These are phyloP conservation scores for Zalaria obscura DNA, from an alignment of 2,329 filamentous ascomycete genomes.

Conservation along the genomic window DNA sequence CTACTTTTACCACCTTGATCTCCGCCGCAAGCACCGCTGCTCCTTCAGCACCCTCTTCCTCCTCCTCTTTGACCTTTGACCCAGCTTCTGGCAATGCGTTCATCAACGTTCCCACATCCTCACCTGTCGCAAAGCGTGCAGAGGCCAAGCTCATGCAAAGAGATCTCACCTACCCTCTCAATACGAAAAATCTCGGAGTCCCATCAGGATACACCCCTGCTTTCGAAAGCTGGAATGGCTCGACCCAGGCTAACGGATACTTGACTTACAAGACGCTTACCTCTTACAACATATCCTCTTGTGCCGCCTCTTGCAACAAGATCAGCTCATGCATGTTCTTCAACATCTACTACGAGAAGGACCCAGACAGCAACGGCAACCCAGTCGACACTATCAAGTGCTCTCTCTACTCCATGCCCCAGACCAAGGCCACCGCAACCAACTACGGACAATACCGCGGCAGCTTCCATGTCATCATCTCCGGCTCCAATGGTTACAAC, in stretches of 20 bases:
- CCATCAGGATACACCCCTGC: slow-evolving; percentile 3
- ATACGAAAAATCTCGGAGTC: background rate
- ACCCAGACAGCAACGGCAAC: slow-evolving; percentile 3
- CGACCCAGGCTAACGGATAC: background rate
- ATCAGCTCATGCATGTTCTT: slow-evolving; percentile 10
- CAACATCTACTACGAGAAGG: slow-evolving; percentile 12
- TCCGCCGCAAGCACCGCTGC: background rate
- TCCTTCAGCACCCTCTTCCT: no score
- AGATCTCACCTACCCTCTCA: slow-evolving; percentile 1
- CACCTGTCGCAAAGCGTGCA: slow-evolving; percentile 1
- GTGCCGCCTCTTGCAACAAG: slow-evolving; percentile 8
- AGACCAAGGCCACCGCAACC: slow-evolving; percentile 15
- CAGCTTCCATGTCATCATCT: slow-evolving; percentile 24
- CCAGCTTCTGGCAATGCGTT: background rate
- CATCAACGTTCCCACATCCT: no score
- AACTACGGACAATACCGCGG: slow-evolving; percentile 20
- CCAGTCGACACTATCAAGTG: slow-evolving; percentile 16
- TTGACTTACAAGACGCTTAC: slow-evolving; percentile 4
- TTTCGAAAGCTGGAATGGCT: background rate
- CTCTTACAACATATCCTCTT: slow-evolving; percentile 9
- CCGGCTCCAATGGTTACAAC: slow-evolving; percentile 26
- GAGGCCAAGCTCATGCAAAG: slow-evolving; percentile 1
- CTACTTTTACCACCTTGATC: background rate
- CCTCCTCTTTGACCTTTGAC: background rate
- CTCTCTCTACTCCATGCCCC: slow-evolving; percentile 18